Conservation (phyloP, 257 asterid species). For the Petunia secreta region DNA sequence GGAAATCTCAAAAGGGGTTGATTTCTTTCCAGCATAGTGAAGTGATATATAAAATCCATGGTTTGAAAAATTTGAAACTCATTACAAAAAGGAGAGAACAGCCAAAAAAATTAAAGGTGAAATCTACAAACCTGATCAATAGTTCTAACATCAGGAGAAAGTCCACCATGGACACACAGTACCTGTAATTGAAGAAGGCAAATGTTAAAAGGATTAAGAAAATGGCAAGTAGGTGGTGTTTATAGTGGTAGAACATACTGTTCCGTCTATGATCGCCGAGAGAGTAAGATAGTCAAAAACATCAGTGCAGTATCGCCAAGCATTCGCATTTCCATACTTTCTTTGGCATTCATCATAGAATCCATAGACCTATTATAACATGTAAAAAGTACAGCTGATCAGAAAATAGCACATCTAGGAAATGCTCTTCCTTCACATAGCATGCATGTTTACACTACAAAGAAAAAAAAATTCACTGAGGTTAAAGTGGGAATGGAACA, state of each 20-base stretch:
- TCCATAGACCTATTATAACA: conserved; percentile 81
- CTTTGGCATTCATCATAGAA: conserved; percentile 99
- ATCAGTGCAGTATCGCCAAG: conserved; percentile 99
- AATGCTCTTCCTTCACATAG: conserved; percentile 8
- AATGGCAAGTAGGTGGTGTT: conserved; percentile 27
- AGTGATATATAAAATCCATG: not conserved
- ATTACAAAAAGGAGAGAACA: not conserved
- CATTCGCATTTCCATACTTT: conserved; percentile 96
- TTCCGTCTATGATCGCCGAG: conserved; percentile 96
- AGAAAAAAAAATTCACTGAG: not conserved
- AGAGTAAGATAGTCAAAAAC: conserved; percentile 94
- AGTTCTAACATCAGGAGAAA: conserved; percentile 96
- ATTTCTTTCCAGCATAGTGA: not conserved
- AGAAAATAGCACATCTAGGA: conserved; percentile 25
- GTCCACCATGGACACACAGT: conserved; percentile 97
- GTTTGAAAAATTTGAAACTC: not conserved
- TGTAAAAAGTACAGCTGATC: conserved; percentile 23
- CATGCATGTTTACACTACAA: conserved; percentile 17
- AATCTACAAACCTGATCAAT: conserved; percentile 75
- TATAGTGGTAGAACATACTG: conserved; percentile 51
- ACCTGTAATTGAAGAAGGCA: conserved; percentile 55
- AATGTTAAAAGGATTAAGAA: not conserved
- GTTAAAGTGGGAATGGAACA: not conserved
- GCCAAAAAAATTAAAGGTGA: not conserved
- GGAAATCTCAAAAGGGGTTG: not conserved